Evolutionary conservation across 768 basidiomycete genomes (phyloP), one percentile per base, ranked within the genome.

Genomic region (Suillus cothurnatus): DNA sequence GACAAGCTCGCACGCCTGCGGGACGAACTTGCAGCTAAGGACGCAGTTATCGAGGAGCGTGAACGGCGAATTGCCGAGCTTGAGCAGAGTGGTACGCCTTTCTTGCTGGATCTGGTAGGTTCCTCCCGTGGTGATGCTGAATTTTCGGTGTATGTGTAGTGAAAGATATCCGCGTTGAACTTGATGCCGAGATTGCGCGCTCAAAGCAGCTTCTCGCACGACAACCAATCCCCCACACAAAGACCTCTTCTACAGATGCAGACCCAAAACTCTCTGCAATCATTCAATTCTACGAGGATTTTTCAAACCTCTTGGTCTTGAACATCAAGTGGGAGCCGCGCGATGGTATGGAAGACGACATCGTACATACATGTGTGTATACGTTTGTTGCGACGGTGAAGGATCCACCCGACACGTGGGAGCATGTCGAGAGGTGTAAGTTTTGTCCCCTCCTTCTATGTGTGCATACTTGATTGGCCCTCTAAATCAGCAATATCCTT

Each of bases 251-350:
- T 26, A 63, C 75, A 53, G 82, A 86, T 28, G 2, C 26, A 28
- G 87, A 89, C 67, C 85, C 86, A 6, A 88, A 88, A 72, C 83
- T 86, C 68, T 77, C 80, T 4, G 80, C 83, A 71, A 83, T 89
- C 50, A 82, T 94, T 69, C 82, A 81, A 60, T 85, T 96, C 66
- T 97, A 97, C 73, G 93, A 95, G 74, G 93, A 95, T 71, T 76
- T 94, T 68, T 94, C 93, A 1, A 93, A 94, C 70, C 78, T 96
- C 28, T 81, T 93, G 45, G 83, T 96, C 28, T 81, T 85, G 4
- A 85, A 81, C 61, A 69, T 93, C 73, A 89, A 87, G 71, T 74
- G 81, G 61, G 81, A 81, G 76, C 74, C 32, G 75, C 77, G 61
- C 61, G 79, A 82, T 41, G 69, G 82, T 14, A 26, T 43, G n/a